Base-by-base conservation (phyloP, 2,329 filamentous ascomycete genomes). In the Diatrype stigma region DNA sequence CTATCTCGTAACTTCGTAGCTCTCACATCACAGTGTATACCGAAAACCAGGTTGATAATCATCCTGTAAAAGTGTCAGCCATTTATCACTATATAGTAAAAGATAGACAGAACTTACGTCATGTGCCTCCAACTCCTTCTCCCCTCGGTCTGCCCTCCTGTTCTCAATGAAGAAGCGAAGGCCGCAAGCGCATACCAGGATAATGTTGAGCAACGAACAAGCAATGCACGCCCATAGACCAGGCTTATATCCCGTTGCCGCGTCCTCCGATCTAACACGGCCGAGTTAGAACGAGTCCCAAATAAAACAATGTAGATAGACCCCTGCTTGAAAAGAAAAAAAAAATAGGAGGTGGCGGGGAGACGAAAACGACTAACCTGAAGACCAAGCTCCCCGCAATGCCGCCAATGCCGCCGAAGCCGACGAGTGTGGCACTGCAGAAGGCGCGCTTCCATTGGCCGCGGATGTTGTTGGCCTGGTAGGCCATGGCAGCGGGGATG, bases 361-460 rank as follows among this genome's bases (percentile, higher is more conserved):
- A 5, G 26, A 30, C 6, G 26, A 30, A 30, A 5, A 30, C 5
- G 5, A 10, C 26, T 30, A 6, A 30, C 59, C 84, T 77, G 70
- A 93, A 94, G 11, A 93, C 84, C 51, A 90, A 73, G 58, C 81
- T 82, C 23, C 88, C 88, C 1, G 82, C 81, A 56, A 94, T 94
- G 32, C 90, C 89, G 35, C 90, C 90, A 23, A 95, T 74, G 2
- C 87, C 89, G 7, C 89, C 89, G 46, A 88, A 82, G 1, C 86
- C 87, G 3, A 94, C 86, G 2, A 93, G 78, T 0, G 85, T 86
- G 2, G 89, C 87, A 52, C 83, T 88, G 66, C 83, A 86, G 59
- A 94, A 85, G 1, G 89, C 89, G 45, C 90, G 82, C 73, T 93
- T 95, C 89, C 89, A 95, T 71, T 94, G 89, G 0, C 89, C 90